A percentile compares a stretch with the other conserved stretches of the same genome.
These are phyloP conservation scores for Anaeramoeba ignava DNA, from an alignment of 78 protist genomes.

Conservation along the genomic window DNA sequence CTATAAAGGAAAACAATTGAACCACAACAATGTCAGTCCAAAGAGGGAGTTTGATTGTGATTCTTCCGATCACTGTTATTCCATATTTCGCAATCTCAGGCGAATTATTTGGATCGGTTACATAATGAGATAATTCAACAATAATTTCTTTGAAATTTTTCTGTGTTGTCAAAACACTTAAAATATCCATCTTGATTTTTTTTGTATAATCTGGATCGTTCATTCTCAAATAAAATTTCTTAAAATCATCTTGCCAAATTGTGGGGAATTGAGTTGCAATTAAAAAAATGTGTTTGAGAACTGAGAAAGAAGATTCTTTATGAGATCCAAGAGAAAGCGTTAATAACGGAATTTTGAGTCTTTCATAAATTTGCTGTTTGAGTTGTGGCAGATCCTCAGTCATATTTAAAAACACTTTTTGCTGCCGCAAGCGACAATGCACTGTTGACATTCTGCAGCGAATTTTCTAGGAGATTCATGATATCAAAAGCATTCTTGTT, in stretches of 20 bases:
- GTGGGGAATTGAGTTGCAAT: conserved; percentile 46
- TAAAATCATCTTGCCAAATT: conserved; percentile 40
- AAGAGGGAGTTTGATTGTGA: conserved; percentile 15
- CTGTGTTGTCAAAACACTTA: conserved; percentile 22
- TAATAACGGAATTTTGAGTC: conserved; percentile 50
- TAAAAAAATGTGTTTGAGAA: conserved; percentile 56
- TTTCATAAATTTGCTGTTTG: conserved; percentile 51
- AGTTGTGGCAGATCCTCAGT: conserved; percentile 47
- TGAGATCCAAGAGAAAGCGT: conserved; percentile 38
- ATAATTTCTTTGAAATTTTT: conserved; percentile 35
- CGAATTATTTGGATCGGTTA: conserved; percentile 36
- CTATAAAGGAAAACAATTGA: conserved; percentile 14
- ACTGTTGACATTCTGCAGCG: conserved; percentile 48
- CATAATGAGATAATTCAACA: conserved; percentile 29
- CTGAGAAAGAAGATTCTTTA: conserved; percentile 40
- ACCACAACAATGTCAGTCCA: not conserved
- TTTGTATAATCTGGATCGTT: conserved; percentile 60
- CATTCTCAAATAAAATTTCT: conserved; percentile 24
- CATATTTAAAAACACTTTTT: conserved; percentile 53
- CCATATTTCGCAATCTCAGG: conserved; percentile 20
- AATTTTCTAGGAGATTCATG: conserved; percentile 64
- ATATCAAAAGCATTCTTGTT: conserved; percentile 48
- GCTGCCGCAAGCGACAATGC: conserved; percentile 59
- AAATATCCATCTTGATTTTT: conserved; percentile 55
- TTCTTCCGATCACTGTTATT: conserved; percentile 14